Percentiles rank a stretch among this genome's conserved stretches.
These are phyloP conservation scores for Dactylella cylindrospora DNA, from an alignment of 2,329 filamentous ascomycete species.

Conservation along the genomic window DNA sequence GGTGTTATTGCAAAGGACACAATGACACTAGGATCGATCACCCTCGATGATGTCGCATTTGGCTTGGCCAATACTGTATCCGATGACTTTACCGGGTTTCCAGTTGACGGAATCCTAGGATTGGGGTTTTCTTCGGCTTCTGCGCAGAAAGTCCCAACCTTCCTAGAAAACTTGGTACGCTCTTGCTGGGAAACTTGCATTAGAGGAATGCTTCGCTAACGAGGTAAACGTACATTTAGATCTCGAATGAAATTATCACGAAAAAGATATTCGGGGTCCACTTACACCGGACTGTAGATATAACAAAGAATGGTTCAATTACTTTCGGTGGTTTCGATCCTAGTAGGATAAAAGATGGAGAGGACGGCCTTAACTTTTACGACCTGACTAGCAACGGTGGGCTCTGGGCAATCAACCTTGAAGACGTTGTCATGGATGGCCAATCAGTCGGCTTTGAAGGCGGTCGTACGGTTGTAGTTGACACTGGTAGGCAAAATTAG, in stretches of 20 bases:
- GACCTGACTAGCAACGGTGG: slow-evolving; percentile 57
- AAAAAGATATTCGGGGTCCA: slow-evolving; percentile 49
- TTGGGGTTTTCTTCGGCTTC: slow-evolving; percentile 64
- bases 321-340: slow-evolving; percentile 72
- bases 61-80: slow-evolving; percentile 73
- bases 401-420: slow-evolving; percentile 73
- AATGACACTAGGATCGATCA: slow-evolving; percentile 66
- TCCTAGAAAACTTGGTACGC: slow-evolving; percentile 64
- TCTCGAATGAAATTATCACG: slow-evolving; percentile 19
- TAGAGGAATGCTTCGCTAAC: no score
- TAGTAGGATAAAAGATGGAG: slow-evolving; percentile 61
- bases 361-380: slow-evolving; percentile 67
- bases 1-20: slow-evolving; percentile 69
- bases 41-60: slow-evolving; percentile 63
- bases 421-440: slow-evolving; percentile 65
- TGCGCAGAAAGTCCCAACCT: slow-evolving; percentile 60
- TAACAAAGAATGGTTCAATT: slow-evolving; percentile 70
- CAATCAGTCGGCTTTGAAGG: slow-evolving; percentile 58
- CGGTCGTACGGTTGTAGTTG: slow-evolving; percentile 60
- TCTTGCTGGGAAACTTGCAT: slow-evolving; percentile 54
- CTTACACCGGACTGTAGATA: slow-evolving; percentile 67
- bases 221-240: slow-evolving; percentile 55
- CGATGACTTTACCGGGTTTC: slow-evolving; percentile 72
- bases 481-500: slow-evolving; percentile 77
- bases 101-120: slow-evolving; percentile 85